Conservation (phyloP, 129 eudicot genomes). For the Flaveria linearis region DNA sequence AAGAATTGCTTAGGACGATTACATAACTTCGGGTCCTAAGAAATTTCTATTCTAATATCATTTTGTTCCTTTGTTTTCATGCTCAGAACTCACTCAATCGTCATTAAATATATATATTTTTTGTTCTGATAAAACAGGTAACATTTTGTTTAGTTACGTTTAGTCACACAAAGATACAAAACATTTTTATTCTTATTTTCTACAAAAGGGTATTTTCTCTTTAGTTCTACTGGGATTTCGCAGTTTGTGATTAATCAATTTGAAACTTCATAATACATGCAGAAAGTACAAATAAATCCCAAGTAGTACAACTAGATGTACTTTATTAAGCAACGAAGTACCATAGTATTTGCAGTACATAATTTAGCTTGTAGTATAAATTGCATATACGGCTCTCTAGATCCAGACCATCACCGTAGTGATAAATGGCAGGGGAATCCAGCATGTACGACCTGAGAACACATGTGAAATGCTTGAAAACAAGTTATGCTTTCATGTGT, state of each 20-base stretch:
- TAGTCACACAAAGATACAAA: background rate
- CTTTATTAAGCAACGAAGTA: background rate
- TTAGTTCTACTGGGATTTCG: no score
- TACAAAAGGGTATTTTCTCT: no score
- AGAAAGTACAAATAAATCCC: background rate
- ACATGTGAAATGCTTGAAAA: background rate
- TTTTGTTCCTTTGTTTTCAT: background rate
- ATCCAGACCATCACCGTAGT: background rate
- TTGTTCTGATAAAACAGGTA: background rate
- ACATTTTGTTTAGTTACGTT: no score
- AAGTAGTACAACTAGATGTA: background rate
- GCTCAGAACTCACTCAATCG: background rate
- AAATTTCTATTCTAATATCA: background rate
- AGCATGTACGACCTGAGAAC: background rate
- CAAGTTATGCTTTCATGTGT: background rate
- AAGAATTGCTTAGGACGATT: background rate
- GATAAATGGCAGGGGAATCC: background rate
- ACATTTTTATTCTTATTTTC: background rate
- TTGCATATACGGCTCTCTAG: background rate
- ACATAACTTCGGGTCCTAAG: background rate
- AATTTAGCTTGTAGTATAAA: background rate
- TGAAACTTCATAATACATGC: background rate
- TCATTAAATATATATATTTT: background rate
- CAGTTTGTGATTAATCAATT: background rate
- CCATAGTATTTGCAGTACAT: background rate